phyloP scores from a whole-genome alignment of 2,329 filamentous ascomycete genomes.

The Colletotrichum tabaci region DNA sequence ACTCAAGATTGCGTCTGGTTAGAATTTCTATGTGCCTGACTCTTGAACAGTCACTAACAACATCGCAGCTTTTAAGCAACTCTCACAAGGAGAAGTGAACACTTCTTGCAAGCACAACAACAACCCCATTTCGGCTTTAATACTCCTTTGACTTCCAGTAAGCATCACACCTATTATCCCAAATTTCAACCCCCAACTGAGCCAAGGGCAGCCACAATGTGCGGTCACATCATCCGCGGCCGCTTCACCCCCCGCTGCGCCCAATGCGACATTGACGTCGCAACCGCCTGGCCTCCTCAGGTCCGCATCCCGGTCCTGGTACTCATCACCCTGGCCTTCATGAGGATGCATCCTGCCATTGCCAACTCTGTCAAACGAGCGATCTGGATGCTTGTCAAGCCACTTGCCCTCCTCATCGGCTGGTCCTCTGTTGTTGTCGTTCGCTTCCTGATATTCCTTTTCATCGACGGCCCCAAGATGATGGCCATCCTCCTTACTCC shows the following conservation, averaged over 20 bases:
- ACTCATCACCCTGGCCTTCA: conserved; percentile 22
- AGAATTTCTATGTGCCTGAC: neutral
- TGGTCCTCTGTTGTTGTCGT: conserved; percentile 26
- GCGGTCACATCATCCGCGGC: conserved; percentile 30
- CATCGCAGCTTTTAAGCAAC: neutral
- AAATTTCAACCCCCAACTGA: neutral
- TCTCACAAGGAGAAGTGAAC: neutral
- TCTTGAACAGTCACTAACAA: neutral
- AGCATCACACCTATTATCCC: neutral
- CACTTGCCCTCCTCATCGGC: conserved; percentile 30
- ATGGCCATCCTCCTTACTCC: neutral
- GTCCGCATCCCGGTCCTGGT: conserved; percentile 28
- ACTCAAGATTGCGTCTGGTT: neutral
- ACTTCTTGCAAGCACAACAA: neutral
- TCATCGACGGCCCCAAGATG: conserved; percentile 34
- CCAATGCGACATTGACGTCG: conserved; percentile 13
- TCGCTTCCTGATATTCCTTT: conserved; percentile 27
- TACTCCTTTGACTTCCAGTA: neutral
- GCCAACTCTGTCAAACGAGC: conserved; percentile 3
- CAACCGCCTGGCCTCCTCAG: conserved; percentile 28
- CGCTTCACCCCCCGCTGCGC: conserved; percentile 21
- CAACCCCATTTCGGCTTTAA: neutral
- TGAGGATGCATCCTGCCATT: conserved; percentile 29
- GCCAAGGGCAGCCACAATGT: conserved; percentile 10
- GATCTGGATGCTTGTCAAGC: conserved; percentile 29